phyloP scores from a whole-genome alignment of 2,329 filamentous ascomycete species.

The Venturia nashicola region DNA sequence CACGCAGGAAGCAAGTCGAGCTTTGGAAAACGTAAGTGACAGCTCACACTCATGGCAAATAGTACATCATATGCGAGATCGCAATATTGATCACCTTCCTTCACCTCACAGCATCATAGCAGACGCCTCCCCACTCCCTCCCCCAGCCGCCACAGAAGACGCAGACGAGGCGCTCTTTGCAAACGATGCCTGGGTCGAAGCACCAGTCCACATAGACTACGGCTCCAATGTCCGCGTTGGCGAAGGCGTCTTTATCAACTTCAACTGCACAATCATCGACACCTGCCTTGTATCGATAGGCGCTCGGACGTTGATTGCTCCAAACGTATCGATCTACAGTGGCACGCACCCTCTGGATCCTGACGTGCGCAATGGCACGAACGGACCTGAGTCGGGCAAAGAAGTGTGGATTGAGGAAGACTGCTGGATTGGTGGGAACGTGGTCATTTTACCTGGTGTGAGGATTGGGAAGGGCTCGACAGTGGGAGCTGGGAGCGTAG shows the following conservation, averaged over 20 bases:
- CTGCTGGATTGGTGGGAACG: conserved; percentile 47
- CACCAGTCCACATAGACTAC: conserved; percentile 63
- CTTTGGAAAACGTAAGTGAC: neutral
- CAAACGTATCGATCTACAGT: conserved; percentile 64
- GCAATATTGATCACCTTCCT: neutral
- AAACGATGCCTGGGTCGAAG: conserved; percentile 56
- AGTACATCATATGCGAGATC: too few relatives aligned
- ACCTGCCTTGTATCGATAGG: conserved; percentile 65
- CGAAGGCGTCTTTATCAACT: conserved; percentile 62
- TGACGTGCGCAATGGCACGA: conserved; percentile 56
- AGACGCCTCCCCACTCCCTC: conserved; percentile 52
- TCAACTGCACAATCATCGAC: conserved; percentile 64
- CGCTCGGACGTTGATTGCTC: conserved; percentile 63
- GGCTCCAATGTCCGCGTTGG: conserved; percentile 64
- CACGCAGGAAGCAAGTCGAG: conserved; percentile 57
- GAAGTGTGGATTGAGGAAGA: conserved; percentile 68
- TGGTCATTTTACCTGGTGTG: conserved; percentile 57
- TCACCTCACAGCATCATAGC: conserved; percentile 47
- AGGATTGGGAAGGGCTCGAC: conserved; percentile 63
- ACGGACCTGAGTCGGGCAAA: conserved; percentile 62
- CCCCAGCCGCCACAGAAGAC: conserved; percentile 40
- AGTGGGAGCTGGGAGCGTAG: conserved; percentile 70
- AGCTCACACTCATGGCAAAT: neutral
- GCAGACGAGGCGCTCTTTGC: conserved; percentile 54
- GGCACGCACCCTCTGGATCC: conserved; percentile 71